These are phyloP conservation scores for Rehmannia glutinosa DNA, from an alignment of 257 asterid genomes.

Conservation along the genomic window DNA sequence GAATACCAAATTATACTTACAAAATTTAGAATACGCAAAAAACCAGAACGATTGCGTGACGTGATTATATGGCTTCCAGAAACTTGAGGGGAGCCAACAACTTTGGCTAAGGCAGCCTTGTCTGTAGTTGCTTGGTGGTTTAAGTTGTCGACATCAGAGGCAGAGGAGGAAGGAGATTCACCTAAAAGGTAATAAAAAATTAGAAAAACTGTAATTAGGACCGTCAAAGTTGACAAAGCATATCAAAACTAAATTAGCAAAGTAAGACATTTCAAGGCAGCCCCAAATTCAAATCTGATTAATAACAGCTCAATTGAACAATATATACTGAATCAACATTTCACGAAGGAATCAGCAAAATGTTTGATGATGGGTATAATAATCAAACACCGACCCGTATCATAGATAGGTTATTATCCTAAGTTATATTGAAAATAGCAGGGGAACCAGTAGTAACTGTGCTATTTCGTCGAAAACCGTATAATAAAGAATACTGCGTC, in stretches of 20 bases:
- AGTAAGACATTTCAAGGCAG: constrained; percentile 1
- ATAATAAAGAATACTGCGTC: constrained; percentile 10
- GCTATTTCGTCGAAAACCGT: neutral
- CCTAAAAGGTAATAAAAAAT: constrained; percentile 41
- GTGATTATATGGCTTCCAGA: constrained; percentile 49
- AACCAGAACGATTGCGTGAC: constrained; percentile 36
- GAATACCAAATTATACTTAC: constrained; percentile 31
- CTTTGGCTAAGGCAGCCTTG: constrained; percentile 66
- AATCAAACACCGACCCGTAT: too few species aligned
- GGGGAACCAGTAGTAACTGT: neutral
- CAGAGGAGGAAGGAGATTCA: constrained; percentile 98
- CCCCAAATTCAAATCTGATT: neutral
- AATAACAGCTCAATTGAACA: neutral
- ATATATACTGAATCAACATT: too few species aligned
- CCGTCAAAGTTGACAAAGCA: neutral
- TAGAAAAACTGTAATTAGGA: constrained; percentile 13
- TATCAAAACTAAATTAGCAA: constrained; percentile 3
- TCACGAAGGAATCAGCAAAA: too few species aligned
- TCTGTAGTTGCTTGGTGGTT: constrained; percentile 65
- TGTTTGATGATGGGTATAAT: too few species aligned
- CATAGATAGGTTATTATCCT: too few species aligned
- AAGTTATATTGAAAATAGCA: neutral
- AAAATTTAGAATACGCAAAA: constrained; percentile 35
- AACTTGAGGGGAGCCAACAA: constrained; percentile 53
- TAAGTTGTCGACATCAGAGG: constrained; percentile 95